Base-by-base conservation (phyloP, 2,329 filamentous ascomycete species). In the Chaetomium olivaceum region DNA sequence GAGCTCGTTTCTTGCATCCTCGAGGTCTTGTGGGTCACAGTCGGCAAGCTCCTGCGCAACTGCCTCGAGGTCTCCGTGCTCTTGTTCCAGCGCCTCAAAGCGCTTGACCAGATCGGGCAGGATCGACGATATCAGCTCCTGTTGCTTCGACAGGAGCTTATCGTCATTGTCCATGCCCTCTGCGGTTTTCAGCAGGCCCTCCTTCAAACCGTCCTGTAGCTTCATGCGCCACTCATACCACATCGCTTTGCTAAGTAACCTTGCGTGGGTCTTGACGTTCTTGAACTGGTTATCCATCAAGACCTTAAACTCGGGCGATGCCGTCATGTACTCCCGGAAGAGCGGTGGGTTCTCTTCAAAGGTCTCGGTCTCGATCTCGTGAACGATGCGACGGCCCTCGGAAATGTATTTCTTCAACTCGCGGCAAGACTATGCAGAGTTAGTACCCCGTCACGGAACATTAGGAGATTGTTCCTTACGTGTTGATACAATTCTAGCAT, bases 221-320 rank as follows among this genome's bases (percentile, higher is more conserved):
- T 95, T 94, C 83, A 91, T 94, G 50, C 95, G 89, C 95, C 95
- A 99, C 74, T 94, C 91, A 76, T 99, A 99, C 95, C 95, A 99
- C 82, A 95, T 93, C 64, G 92, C 92, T 76, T 97, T 97, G 80
- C 94, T 97, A 60, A 93, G 82, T 16, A 97, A 83, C 29, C 95
- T 87, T 19, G 94, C 92, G 76, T 96, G 91, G 0, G 92, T 93
- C 81, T 97, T 98, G 77, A 97, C 91, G 74, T 98, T 97, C 77
- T 96, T 95, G 82, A 99, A 95, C 75, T 98, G 93, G 70, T 91
- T 95, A 79, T 99, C 94, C 89, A 99, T 96, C 61, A 96, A 83
- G 3, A 87, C 79, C 73, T 91, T 93, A 75, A 96, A 88, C 68
- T 96, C 92, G 0, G 92, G 87, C 0, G 91, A 86, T 29, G 94